phyloP scores from a whole-genome alignment of 805 yeast species.

The Schwanniomyces pseudopolymorphus region DNA sequence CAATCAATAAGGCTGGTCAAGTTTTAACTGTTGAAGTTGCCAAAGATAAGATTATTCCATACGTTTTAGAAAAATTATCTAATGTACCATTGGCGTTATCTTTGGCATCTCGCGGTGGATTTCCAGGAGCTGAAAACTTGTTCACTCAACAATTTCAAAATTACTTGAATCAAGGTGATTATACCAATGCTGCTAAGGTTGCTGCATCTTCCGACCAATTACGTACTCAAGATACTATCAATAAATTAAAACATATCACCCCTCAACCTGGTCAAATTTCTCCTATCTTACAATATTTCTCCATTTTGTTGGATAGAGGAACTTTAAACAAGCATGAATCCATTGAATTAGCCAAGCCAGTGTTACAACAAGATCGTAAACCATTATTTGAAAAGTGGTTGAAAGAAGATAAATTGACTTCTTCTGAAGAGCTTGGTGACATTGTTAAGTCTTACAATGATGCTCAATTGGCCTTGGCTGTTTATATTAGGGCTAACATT shows the following conservation, averaged over 20 bases:
- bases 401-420: slow-evolving; percentile 89
- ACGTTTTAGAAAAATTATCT: slow-evolving; percentile 80
- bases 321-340: slow-evolving; percentile 90
- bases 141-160: slow-evolving; percentile 90
- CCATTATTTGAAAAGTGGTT: slow-evolving; percentile 95
- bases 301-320: slow-evolving; percentile 88
- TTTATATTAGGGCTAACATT: slow-evolving; percentile 78
- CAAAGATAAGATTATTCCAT: slow-evolving; percentile 81
- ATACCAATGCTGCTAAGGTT: slow-evolving; percentile 88
- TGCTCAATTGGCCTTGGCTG: slow-evolving; percentile 81
- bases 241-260: slow-evolving; percentile 85
- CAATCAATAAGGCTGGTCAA: slow-evolving; percentile 94
- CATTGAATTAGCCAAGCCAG: slow-evolving; percentile 92
- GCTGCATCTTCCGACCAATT: slow-evolving; percentile 93
- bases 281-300: slow-evolving; percentile 90
- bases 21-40: slow-evolving; percentile 90
- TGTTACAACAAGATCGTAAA: slow-evolving; percentile 90
- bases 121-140: slow-evolving; percentile 94
- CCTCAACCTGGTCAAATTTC: slow-evolving; percentile 94
- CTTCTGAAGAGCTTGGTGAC: slow-evolving; percentile 97
- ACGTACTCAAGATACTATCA: slow-evolving; percentile 92
- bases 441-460: slow-evolving; percentile 83
- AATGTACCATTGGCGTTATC: slow-evolving; percentile 85
- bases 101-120: slow-evolving; percentile 91
- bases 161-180: slow-evolving; percentile 80